phyloP scores from a whole-genome alignment of 306 rosid species.

The Vigna angularis region DNA sequence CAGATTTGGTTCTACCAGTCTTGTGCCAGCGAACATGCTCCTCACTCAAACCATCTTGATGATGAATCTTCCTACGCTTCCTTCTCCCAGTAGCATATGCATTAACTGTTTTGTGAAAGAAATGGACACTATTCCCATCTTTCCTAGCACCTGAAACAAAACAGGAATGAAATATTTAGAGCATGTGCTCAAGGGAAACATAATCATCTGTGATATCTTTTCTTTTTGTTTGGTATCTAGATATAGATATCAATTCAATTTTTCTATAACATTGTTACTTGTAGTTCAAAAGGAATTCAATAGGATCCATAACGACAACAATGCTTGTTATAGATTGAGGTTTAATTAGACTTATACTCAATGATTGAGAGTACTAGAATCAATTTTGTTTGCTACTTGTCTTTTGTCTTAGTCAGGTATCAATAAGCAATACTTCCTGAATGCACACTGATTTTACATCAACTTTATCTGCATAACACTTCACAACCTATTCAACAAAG shows the following conservation, averaged over 20 bases:
- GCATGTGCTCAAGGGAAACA: not conserved
- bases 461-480: not conserved
- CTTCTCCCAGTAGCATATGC: slow-evolving; percentile 83
- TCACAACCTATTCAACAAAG: too few species aligned
- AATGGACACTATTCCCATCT: slow-evolving; percentile 74
- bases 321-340: not conserved
- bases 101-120: slow-evolving; percentile 69
- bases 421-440: not conserved
- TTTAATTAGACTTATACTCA: not conserved
- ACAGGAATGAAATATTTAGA: slow-evolving; percentile 27
- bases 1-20: slow-evolving; percentile 53
- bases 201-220: not conserved
- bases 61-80: slow-evolving; percentile 56
- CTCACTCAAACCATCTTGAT: slow-evolving; percentile 37
- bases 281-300: too few species aligned
- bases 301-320: not conserved
- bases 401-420: not conserved
- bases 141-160: slow-evolving; percentile 70
- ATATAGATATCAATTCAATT: not conserved
- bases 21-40: slow-evolving; percentile 55
- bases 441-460: not conserved
- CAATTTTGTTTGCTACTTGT: not conserved
- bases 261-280: not conserved
- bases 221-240: not conserved
- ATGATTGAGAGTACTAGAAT: not conserved